phyloP scores from a whole-genome alignment of 352 stramenopile species.

The Phytopythium litorale region DNA sequence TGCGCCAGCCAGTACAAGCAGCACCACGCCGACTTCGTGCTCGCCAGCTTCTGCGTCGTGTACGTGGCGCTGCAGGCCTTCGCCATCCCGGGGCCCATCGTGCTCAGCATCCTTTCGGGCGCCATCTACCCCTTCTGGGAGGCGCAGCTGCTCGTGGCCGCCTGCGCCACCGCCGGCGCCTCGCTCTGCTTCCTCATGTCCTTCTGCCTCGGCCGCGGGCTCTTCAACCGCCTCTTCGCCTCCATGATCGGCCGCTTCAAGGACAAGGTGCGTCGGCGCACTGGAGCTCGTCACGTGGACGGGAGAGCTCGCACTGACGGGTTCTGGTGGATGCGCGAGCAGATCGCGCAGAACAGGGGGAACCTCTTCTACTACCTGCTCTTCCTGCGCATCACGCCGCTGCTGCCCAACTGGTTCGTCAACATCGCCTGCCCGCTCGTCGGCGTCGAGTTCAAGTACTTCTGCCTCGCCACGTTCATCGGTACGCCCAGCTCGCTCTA shows the following conservation, averaged over 20 bases:
- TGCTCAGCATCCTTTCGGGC: constrained; percentile 84
- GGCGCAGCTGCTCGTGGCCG: constrained; percentile 76
- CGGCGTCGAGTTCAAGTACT: constrained; percentile 80
- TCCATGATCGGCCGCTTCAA: constrained; percentile 80
- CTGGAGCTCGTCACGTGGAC: background rate
- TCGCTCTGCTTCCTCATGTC: constrained; percentile 85
- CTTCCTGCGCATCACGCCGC: constrained; percentile 85
- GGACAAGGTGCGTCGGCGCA: constrained; percentile 38
- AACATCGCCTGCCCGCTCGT: constrained; percentile 87
- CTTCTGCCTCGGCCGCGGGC: constrained; percentile 71
- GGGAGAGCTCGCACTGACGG: background rate
- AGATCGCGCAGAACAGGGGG: constrained; percentile 77
- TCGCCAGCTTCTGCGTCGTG: constrained; percentile 79
- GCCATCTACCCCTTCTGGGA: constrained; percentile 83
- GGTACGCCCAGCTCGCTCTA: constrained; percentile 16
- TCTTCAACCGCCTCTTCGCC: constrained; percentile 66
- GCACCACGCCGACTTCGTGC: constrained; percentile 65
- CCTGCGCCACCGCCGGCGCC: constrained; percentile 77
- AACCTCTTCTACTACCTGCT: constrained; percentile 90
- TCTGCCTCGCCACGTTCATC: constrained; percentile 80
- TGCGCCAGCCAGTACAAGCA: constrained; percentile 78
- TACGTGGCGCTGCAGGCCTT: constrained; percentile 88
- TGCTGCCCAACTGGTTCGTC: constrained; percentile 89
- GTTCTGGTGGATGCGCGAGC: background rate
- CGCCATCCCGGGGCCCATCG: constrained; percentile 84